Base-by-base conservation (phyloP, 73 alveolate species). In the Effrenium voratum region DNA sequence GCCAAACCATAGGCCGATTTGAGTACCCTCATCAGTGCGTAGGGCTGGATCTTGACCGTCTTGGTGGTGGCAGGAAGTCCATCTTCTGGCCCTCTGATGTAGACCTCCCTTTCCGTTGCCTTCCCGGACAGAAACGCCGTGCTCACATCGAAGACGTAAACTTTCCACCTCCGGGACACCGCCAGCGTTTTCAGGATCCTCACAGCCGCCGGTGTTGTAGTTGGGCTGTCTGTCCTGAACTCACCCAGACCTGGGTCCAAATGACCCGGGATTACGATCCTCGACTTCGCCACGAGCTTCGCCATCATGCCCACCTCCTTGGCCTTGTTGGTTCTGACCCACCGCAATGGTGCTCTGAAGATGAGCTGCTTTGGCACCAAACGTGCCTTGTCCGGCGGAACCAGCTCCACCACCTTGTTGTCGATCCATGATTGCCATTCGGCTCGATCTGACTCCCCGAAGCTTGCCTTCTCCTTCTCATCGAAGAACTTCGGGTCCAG, bases 71-170 rank as follows among this genome's bases (percentile, higher is more conserved):
- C 19, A 12, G 63, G 63, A 52, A 52, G 63, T 19, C 63, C 63
- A 12, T 81, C 72, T 0, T 28, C n/a, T 28, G 68, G 72, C 0
- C 47, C 45, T 0, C 46, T 32, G 46, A 46, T 28, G 34, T 30
- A 45, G 1, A 81, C n/a, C 44, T 81, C 49, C 0, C 92, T 49
- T 0, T 5, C 70, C 1, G 36, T 46, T 0, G 13, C 16, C 52
- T 81, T 81, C 30, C 92, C 92, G 38, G 68, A 49, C 6, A 81
- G 92, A 73, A 81, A 81, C 6, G 92, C 92, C 0, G 92, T 81
- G 16, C 32, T 12, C 75, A 81, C 92, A 50, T 81, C 92, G 32
- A 81, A 81, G 24, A 32, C 2, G 1, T 2, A 5, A 22, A 34
- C n/a, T 1, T 8, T 13, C 92, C 92, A 81, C 34, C 52, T 16